phyloP scores from a whole-genome alignment of 2,329 filamentous ascomycete species.

The Arthrobotrys entomopaga region DNA sequence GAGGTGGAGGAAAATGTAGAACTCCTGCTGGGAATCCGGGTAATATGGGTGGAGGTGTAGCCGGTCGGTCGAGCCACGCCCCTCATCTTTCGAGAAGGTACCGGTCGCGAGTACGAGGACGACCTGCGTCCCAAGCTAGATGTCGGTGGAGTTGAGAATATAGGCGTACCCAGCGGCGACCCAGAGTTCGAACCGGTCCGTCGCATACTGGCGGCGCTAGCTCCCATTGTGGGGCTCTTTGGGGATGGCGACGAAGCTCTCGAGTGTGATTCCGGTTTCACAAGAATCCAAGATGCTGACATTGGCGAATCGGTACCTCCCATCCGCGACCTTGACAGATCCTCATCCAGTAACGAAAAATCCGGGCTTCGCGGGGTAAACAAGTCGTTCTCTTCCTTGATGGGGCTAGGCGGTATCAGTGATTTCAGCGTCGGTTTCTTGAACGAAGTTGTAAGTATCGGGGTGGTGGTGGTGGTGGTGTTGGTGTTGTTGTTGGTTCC shows the following conservation, averaged over 20 bases:
- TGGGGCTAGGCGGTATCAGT: constrained; percentile 45
- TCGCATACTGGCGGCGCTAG: constrained; percentile 48
- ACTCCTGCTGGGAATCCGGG: constrained; percentile 34
- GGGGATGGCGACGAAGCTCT: constrained; percentile 38
- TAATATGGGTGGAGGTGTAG: constrained; percentile 6
- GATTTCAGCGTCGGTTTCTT: constrained; percentile 46
- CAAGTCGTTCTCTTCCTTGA: constrained; percentile 31
- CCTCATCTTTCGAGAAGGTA: constrained; percentile 46
- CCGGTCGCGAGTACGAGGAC: constrained; percentile 34
- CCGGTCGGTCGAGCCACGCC: constrained; percentile 37
- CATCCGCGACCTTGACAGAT: constrained; percentile 37
- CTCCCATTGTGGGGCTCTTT: constrained; percentile 24
- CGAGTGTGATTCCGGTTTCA: constrained; percentile 46
- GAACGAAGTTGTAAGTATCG: constrained; percentile 17
- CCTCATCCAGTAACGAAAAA: constrained; percentile 41
- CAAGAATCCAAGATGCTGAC: constrained; percentile 51
- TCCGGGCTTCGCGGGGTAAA: constrained; percentile 36
- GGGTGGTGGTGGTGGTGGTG: background rate
- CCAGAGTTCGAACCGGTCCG: constrained; percentile 35
- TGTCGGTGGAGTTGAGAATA: constrained; percentile 32
- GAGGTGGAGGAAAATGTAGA: constrained; percentile 33
- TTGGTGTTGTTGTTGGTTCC: no score
- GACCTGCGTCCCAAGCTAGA: constrained; percentile 23
- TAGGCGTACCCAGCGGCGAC: constrained; percentile 27
- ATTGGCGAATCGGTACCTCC: constrained; percentile 48